Evolutionary conservation across 768 basidiomycete species (phyloP).

Genomic region (Lactarius indigo): DNA sequence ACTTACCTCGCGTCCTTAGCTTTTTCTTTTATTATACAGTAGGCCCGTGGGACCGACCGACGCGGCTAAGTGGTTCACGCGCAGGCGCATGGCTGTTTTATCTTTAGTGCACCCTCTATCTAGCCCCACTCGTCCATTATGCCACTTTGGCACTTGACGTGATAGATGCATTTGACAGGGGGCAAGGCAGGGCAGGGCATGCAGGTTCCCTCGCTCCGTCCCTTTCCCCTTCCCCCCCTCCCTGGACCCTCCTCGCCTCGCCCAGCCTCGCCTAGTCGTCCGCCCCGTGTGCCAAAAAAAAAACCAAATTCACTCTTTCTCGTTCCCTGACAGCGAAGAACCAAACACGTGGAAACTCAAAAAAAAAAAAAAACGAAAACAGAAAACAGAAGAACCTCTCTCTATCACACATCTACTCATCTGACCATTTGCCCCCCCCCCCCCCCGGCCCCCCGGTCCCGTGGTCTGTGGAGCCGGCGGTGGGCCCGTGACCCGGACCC

Average conservation of each 20-base stretch:
- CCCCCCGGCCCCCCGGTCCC: too few relatives aligned
- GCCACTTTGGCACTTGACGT: neutral
- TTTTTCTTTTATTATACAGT: too few relatives aligned
- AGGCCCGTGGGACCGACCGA: too few relatives aligned
- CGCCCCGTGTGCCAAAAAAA: neutral
- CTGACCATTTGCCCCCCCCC: neutral
- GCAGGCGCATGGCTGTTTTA: neutral
- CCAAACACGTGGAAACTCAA: neutral
- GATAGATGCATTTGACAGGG: neutral
- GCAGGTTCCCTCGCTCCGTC: neutral
- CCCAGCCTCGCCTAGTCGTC: neutral
- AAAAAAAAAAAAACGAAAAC: neutral
- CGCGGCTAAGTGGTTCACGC: neutral
- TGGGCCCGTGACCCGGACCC: slow-evolving; percentile 8
- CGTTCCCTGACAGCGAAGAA: too few relatives aligned
- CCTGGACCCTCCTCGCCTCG: neutral
- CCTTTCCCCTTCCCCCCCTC: neutral
- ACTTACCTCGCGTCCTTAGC: neutral
- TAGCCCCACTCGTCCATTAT: neutral
- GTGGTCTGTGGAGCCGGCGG: neutral
- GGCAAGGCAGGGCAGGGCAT: neutral
- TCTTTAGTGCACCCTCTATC: neutral
- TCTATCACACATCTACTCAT: neutral
- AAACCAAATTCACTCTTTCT: neutral
- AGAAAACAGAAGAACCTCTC: too few relatives aligned